Base-by-base conservation (phyloP, 805 yeast genomes). In the Vanderwaltozyma yarrowii region DNA sequence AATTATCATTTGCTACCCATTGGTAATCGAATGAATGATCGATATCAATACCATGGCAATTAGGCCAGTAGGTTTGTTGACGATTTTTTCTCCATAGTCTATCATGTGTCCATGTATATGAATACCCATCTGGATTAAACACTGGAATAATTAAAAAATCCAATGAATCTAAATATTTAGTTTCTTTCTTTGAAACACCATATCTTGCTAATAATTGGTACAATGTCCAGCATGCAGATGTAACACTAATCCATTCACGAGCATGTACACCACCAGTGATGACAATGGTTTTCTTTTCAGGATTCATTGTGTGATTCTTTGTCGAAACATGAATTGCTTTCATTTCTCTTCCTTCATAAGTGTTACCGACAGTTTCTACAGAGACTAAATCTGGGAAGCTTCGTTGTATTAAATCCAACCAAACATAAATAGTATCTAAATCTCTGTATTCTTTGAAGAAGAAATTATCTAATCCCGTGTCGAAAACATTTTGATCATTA, bases 101-200 rank as follows among this genome's bases (percentile, higher is more conserved):
- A 55, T 87, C 95, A 20, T 62, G 52, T 2, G 66, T 68, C 95
- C 96, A 87, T 2, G 94, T 69, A 56, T 81, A 80, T 12, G 68
- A 83, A 56, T 87, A 87, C 0, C 96, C 96, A 60, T 87, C 96
- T 1, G 95, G 95, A 52, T 87, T 87, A 58, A 78, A 72, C 11
- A 85, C 83, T 0, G 96, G 96, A 23, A 86, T 69, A 45, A 87
- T 76, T 25, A 83, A 56, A 49, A 82, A 81, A 50, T 85, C 89
- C 41, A 84, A 58, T 32, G 74, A 62, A 33, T 76, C 64, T 42
- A 85, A 58, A 42, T 65, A 75, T 24, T 57, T 59, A 4, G 65
- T 64, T 40, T 69, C 74, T 34, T 66, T 64, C 23, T 52, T 54
- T 14, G 54, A 57, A 0, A 47, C 46, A 17, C 73, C 76, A 47